Conservation (phyloP, 257 asterid genomes). For the Salvia splendens region DNA sequence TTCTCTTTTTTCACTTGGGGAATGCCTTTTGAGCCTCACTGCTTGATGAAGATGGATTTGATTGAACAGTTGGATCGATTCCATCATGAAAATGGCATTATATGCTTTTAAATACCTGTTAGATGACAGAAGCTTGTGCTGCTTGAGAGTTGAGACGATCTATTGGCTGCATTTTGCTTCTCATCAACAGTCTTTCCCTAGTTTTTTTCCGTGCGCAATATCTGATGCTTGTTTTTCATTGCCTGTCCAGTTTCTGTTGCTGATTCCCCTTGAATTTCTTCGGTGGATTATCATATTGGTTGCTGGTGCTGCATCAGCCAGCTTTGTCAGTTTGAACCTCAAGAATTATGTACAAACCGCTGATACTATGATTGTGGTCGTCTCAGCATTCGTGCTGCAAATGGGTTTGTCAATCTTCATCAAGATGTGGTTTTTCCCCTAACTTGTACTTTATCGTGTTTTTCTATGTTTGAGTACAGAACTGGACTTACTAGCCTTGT, state of each 20-base stretch:
- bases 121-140: no score
- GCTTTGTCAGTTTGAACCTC: slow-evolving; percentile 79
- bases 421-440: slow-evolving; percentile 84
- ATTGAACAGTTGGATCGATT: not conserved
- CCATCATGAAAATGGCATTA: not conserved
- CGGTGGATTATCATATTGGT: slow-evolving; percentile 71
- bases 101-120: not conserved
- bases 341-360: slow-evolving; percentile 53
- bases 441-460: slow-evolving; percentile 14
- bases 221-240: slow-evolving; percentile 30
- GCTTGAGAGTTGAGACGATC: not conserved
- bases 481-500: slow-evolving; percentile 19
- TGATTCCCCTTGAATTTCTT: slow-evolving; percentile 71
- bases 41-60: slow-evolving; percentile 2
- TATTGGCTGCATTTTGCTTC: not conserved
- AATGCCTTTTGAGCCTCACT: not conserved
- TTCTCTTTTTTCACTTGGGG: not conserved
- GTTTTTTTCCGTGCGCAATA: slow-evolving; percentile 14
- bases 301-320: slow-evolving; percentile 71
- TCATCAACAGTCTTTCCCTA: not conserved
- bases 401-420: slow-evolving; percentile 83
- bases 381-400: slow-evolving; percentile 84
- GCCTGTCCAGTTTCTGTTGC: slow-evolving; percentile 62
- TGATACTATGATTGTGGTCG: slow-evolving; percentile 53
- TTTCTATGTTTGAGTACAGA: slow-evolving; percentile 23